Evolutionary conservation across 495 filamentous ascomycete genomes (phyloP), one percentile per base, ranked within the genome.

Genomic region (Podospora conica): DNA sequence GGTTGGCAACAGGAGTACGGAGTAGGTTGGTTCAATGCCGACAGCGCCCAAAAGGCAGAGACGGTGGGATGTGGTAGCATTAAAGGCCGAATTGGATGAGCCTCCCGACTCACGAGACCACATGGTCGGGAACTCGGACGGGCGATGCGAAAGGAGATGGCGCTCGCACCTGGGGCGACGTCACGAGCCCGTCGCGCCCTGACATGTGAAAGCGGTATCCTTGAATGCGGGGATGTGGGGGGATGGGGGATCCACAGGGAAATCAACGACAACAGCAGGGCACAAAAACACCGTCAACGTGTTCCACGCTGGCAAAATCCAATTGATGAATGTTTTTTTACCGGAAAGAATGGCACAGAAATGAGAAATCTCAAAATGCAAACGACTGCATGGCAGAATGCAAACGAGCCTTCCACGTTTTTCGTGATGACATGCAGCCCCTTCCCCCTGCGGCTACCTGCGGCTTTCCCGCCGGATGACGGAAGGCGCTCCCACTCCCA

Each of bases 91-190:
- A 55, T 63, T 55, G 48, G 61, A n/a, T 63, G 48, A 56, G 63
- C 54, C 63, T 64, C 63, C 58, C 63, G 63, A 64, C 63, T 64
- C 63, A 64, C 63, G 63, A 57, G 63, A 64, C 63, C 63, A 58
- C 63, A 64, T 64, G 53, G 63, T 27, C 29, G 27, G 61, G 55
- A 27, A 27, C 55, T 57, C 55, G 25, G 55, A 27, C 21, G 25
- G 2, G 55, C 15, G 25, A 15, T 27, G 25, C 25, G 40, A 48
- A 48, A 48, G 8, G 40, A n/a, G 40, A 48, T n/a, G 40, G 6
- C 40, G 40, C 40, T 48, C 40, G 40, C 15, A n/a, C 40, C 15
- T 15, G 8, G 15, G 15, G 15, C 25, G 55, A 27, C 21, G 55
- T 57, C 55, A 57, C 55, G 55, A 27, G 55, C 55, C 25, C 55